Evolutionary conservation across 2,329 filamentous ascomycete genomes (phyloP), one percentile per base, ranked within the genome.

Genomic region (Microdochium trichocladiopsis): DNA sequence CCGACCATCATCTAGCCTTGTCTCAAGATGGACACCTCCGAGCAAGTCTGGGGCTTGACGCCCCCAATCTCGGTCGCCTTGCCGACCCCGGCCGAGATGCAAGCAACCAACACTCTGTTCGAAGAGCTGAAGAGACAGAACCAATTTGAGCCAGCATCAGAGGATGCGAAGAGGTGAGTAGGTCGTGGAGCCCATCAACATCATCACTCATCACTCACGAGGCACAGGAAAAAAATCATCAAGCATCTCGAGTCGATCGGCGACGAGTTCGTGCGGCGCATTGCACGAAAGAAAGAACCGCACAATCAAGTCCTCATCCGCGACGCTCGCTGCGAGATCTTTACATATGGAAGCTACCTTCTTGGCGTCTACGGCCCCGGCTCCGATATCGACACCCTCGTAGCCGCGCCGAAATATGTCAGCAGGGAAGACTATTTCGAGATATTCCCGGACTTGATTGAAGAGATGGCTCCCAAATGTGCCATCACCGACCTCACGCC

Each of bases 381-480:
- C 50, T 97, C 94, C 48, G 94, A 99, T 83, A 97, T 99, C 62
- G 94, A 99, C 73, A 96, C 94, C 2, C 82, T 99, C 50, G 85
- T 97, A 54, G 87, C 96, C 50, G 92, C 87, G 14, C 94, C 94
- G 10, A 92, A 90, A 71, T 91, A 96, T 64, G 88, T 97, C 50
- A 82, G 82, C 12, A 86, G 90, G 54, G 86, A 93, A 28, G 90
- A 99, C 69, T 99, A 96, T 74, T 99, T 99, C 73, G 75, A 88
- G 50, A 77, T 88, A 61, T 96, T 96, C 61, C 92, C 92, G n/a
- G 76, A 82, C 21, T 73, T 95, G 48, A 81, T 99, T 49, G 74
- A 86, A 60, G 78, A 86, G 58, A 86, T 94, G 80, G 84, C 89
- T 1, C 83, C 87, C 9, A 74, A 83, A 36, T 88, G 85, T n/a